Evolutionary conservation across 257 asterid species (phyloP).

Genomic region (Rauvolfia tetraphylla): DNA sequence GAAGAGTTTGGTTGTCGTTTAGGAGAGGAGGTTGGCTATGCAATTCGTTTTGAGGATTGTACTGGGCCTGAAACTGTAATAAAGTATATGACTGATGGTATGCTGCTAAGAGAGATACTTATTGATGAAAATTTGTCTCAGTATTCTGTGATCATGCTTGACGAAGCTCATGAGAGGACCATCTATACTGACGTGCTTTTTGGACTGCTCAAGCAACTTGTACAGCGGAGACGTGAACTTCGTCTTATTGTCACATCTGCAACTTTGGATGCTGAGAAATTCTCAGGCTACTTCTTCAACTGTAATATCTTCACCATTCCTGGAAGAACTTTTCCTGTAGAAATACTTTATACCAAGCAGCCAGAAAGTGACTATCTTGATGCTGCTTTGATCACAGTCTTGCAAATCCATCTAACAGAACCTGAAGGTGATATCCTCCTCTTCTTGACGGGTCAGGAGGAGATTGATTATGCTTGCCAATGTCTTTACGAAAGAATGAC

Average conservation of each 20-base stretch:
- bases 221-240: conserved; percentile 79
- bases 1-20: conserved; percentile 94
- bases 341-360: conserved; percentile 85
- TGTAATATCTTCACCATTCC: conserved; percentile 96
- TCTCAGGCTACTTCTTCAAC: conserved; percentile 84
- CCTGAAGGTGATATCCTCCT: conserved; percentile 96
- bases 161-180: conserved; percentile 95
- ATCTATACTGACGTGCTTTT: conserved; percentile 84
- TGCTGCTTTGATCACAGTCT: conserved; percentile 78
- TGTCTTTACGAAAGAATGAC: conserved; percentile 95
- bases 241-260: conserved; percentile 93
- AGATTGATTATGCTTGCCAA: conserved; percentile 94
- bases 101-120: conserved; percentile 91
- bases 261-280: conserved; percentile 92
- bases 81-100: conserved; percentile 97
- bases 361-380: conserved; percentile 97
- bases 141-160: conserved; percentile 90
- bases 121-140: conserved; percentile 78
- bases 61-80: conserved; percentile 95
- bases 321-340: conserved; percentile 92
- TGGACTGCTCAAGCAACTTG: conserved; percentile 70
- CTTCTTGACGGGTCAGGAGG: conserved; percentile 95
- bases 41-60: conserved; percentile 93
- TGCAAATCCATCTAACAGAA: conserved; percentile 92
- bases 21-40: conserved; percentile 96